These are phyloP conservation scores for Paramarasmius palmivorus DNA, from an alignment of 1,284 basidiomycete genomes.

Conservation along the genomic window DNA sequence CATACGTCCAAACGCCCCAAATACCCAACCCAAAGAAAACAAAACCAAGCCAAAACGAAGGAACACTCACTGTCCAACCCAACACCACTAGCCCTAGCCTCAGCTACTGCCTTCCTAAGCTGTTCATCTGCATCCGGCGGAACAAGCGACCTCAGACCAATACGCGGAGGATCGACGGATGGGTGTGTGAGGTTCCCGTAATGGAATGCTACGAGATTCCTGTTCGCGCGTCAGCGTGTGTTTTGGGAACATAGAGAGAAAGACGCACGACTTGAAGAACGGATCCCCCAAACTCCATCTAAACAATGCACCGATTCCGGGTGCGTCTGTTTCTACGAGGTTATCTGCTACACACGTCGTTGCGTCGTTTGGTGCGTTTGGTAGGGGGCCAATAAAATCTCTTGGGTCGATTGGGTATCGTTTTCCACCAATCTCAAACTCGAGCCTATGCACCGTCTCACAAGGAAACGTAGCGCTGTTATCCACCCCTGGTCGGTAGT, in stretches of 20 bases:
- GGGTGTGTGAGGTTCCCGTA: constrained; percentile 19
- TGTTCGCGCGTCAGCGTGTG: constrained; percentile 12
- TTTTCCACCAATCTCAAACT: constrained; percentile 63
- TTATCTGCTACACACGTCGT: constrained; percentile 45
- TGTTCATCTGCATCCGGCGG: constrained; percentile 14
- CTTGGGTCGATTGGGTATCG: constrained; percentile 58
- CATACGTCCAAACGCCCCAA: too few relatives aligned
- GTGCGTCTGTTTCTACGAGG: constrained; percentile 54
- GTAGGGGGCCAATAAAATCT: constrained; percentile 48
- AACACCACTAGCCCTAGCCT: constrained; percentile 13
- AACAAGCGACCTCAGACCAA: constrained; percentile 15
- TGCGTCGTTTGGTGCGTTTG: constrained; percentile 39
- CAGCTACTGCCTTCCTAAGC: constrained; percentile 11
- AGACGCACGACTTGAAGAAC: constrained; percentile 9
- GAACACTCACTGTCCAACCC: constrained; percentile 14
- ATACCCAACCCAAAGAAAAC: neutral
- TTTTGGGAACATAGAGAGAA: constrained; percentile 5
- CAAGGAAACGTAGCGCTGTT: constrained; percentile 43
- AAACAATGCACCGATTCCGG: constrained; percentile 18
- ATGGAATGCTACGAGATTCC: constrained; percentile 30
- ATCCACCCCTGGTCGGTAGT: constrained; percentile 32
- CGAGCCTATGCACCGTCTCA: constrained; percentile 48
- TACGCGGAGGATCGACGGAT: constrained; percentile 18
- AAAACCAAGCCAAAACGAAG: neutral
- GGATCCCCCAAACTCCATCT: constrained; percentile 16